Evolutionary conservation across 2,329 filamentous ascomycete genomes (phyloP), one percentile per base, ranked within the genome.

Genomic region (Fusarium annulatum): DNA sequence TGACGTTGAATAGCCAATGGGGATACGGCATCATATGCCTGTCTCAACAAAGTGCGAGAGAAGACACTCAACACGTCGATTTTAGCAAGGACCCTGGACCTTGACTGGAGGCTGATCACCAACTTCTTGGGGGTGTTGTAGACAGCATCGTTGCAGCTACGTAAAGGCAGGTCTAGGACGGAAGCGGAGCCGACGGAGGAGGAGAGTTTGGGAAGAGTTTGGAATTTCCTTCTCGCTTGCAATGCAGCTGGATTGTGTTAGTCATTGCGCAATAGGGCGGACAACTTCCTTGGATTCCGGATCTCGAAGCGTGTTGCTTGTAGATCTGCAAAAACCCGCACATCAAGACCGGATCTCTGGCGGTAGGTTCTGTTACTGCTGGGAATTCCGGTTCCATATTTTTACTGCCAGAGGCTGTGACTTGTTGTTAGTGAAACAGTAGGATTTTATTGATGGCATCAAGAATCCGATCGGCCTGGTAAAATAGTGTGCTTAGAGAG

Each of bases 81-180:
- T 49, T 57, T 61, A 51, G 53, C 62, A 74, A 58, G 66, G 73
- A 55, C 75, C 69, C 73, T 69, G 64, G 69, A 70, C 69, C 64
- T 71, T 77, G 75, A 41, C 43, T 51, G 57, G 55, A 76, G 61
- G 72, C 72, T 77, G 70, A 77, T 71, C 64, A 60, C 65, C 62
- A 63, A 64, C 41, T 49, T 52, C 65, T 64, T 73, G 48, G 76
- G 70, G 66, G 58, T 74, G 71, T 57, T 61, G 42, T 52, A 68
- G 55, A 69, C 41, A 62, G 62, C 59, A 56, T 48, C 46, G 41
- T 59, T 67, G 43, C 46, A 69, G 51, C 51, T 59, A 39, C 34
- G 64, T 49, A 62, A 65, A 72, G 67, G 46, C 30, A 67, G 46
- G 16, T 36, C 42, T 38, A 52, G 60, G 55, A 45, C 48, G 38